These are phyloP conservation scores for Exidia glandulosa DNA, from an alignment of 768 basidiomycete genomes.

Conservation along the genomic window DNA sequence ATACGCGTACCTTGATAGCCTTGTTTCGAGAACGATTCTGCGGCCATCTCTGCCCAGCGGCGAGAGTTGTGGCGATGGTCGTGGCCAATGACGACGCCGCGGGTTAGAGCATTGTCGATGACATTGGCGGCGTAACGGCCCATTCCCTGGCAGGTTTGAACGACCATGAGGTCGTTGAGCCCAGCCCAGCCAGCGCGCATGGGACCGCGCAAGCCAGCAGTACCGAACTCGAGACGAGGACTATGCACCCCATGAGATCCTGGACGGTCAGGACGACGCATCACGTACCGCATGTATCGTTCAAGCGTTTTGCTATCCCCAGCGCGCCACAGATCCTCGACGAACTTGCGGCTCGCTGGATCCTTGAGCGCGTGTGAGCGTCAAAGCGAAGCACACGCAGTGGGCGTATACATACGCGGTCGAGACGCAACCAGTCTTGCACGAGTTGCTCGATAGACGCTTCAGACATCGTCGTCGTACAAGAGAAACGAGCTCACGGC, in stretches of 20 bases:
- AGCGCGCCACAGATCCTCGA: conserved; percentile 33
- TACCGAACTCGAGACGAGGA: conserved; percentile 74
- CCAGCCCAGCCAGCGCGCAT: conserved; percentile 90
- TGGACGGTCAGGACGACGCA: too few relatives aligned
- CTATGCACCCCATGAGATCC: conserved; percentile 1
- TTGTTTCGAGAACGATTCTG: conserved; percentile 52
- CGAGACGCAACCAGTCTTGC: conserved; percentile 40
- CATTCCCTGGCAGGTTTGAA: conserved; percentile 77
- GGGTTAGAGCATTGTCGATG: conserved; percentile 38
- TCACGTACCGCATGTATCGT: conserved; percentile 40
- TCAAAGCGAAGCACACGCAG: neutral
- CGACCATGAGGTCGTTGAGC: conserved; percentile 81
- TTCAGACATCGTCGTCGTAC: conserved; percentile 7
- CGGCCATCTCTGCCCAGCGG: conserved; percentile 66
- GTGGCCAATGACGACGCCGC: conserved; percentile 75
- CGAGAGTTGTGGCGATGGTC: conserved; percentile 78
- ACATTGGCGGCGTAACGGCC: conserved; percentile 55
- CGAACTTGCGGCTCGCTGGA: conserved; percentile 35
- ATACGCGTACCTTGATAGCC: conserved; percentile 39
- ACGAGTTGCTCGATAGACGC: conserved; percentile 30
- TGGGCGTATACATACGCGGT: conserved; percentile 24
- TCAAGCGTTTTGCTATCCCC: conserved; percentile 39
- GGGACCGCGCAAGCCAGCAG: conserved; percentile 65
- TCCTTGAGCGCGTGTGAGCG: conserved; percentile 27
- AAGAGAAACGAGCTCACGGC: conserved; percentile 1